Evolutionary conservation across 345 rosid species (phyloP), one percentile per base, ranked within the genome.

Genomic region (Aegle marmelos): DNA sequence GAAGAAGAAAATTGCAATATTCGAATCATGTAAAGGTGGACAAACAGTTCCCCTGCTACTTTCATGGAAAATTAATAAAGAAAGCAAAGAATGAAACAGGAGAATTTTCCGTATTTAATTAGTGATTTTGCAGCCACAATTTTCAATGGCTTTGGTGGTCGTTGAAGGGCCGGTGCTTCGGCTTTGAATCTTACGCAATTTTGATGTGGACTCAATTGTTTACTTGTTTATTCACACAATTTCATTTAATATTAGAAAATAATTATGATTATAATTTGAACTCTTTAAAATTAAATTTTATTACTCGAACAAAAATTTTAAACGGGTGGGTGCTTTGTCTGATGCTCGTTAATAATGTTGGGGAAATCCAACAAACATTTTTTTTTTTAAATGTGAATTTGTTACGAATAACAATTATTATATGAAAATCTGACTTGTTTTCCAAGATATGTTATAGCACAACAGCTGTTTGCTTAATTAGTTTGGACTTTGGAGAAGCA

Each of bases 391-490:
- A 30, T 61, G 34, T 61, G 66, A 28, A 27, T 61, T 61, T 16
- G 66, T 61, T 61, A 31, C 21, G 13, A 61, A 61, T 61, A 19
- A 21, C 22, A 34, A 6, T 33, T 65, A 33, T 9, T 24, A 53
- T 53, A 53, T 53, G 57, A 16, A 45, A 45, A n/a, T 25, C n/a
- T 45, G n/a, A 50, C 77, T 74, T 74, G 28, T 19, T 74, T 74
- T 74, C 41, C 1, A 39, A 74, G 68, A 39, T 36, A 36, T 45
- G 73, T 22, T 68, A 10, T 68, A 14, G 9, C n/a, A 30, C 72
- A 59, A 58, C 68, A 73, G 56, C 76, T 60, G 66, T 73, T 73
- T 62, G 25, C 33, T 57, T 72, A 21, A 25, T 60, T 59, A 37
- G 30, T 60, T 59, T 25, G 7, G 57, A 5, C 57, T 53, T 19